Percentiles rank a stretch among this genome's conserved stretches.
These are phyloP conservation scores for Komagataella ulmi DNA, from an alignment of 805 yeast species.

Conservation along the genomic window DNA sequence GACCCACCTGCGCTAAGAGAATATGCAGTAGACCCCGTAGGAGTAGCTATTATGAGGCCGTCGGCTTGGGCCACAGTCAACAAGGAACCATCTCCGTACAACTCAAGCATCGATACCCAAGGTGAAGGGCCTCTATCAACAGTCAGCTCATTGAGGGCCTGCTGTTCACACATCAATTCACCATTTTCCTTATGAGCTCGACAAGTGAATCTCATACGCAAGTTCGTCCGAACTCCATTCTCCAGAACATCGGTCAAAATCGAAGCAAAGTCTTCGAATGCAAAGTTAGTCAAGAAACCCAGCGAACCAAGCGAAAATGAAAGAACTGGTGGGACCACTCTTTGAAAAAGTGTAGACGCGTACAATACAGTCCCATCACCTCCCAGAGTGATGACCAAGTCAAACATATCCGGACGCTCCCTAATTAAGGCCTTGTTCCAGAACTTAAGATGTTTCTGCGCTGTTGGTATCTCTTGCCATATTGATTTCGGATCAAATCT, in stretches of 20 bases:
- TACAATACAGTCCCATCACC: conserved; percentile 95
- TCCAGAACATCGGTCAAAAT: conserved; percentile 44
- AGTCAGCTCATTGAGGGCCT: conserved; percentile 80
- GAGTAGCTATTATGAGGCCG: conserved; percentile 85
- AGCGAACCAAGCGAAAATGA: conserved; percentile 83
- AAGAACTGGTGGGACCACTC: conserved; percentile 82
- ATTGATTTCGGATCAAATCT: conserved; percentile 51
- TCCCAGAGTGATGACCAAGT: conserved; percentile 78
- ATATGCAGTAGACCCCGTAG: conserved; percentile 95
- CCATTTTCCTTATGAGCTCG: conserved; percentile 47
- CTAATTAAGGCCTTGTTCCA: conserved; percentile 57
- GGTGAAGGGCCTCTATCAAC: conserved; percentile 94
- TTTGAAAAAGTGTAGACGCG: conserved; percentile 77
- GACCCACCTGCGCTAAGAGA: conserved; percentile 94
- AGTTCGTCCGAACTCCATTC: conserved; percentile 61
- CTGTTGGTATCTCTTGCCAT: conserved; percentile 29
- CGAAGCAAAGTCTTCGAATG: conserved; percentile 58
- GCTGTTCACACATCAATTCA: conserved; percentile 47
- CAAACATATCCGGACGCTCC: conserved; percentile 36
- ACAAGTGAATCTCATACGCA: conserved; percentile 83
- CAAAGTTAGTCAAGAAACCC: conserved; percentile 84
- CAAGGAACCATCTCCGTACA: conserved; percentile 77
- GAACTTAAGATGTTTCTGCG: conserved; percentile 34
- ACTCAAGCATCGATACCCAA: conserved; percentile 76
- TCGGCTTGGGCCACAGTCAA: conserved; percentile 90